These are phyloP conservation scores for Aureobasidium sp. DNA, from an alignment of 2,329 filamentous ascomycete genomes.

Conservation along the genomic window DNA sequence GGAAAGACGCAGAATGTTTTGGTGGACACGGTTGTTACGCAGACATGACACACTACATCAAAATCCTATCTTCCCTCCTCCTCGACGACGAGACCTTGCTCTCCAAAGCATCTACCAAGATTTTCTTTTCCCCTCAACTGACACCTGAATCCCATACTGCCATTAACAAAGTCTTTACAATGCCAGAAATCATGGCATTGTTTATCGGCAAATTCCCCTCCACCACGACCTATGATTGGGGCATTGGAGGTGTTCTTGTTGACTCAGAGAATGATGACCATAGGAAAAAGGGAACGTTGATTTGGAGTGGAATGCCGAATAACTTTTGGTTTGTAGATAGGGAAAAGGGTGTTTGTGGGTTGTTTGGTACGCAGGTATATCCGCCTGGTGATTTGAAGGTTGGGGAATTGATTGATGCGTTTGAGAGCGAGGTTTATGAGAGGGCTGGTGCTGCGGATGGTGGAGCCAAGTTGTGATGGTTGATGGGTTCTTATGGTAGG, in stretches of 20 bases:
- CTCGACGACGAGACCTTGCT: slow-evolving; percentile 57
- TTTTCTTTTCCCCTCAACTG: slow-evolving; percentile 57
- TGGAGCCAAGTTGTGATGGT: neutral
- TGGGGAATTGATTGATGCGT: slow-evolving; percentile 39
- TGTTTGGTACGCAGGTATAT: slow-evolving; percentile 49
- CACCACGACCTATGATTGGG: slow-evolving; percentile 37
- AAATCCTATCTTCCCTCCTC: slow-evolving; percentile 53
- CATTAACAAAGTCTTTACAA: slow-evolving; percentile 33
- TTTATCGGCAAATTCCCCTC: slow-evolving; percentile 38
- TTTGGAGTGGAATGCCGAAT: slow-evolving; percentile 55
- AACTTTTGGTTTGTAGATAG: slow-evolving; percentile 47
- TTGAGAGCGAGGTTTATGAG: slow-evolving; percentile 47
- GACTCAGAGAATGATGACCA: slow-evolving; percentile 40
- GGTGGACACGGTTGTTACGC: slow-evolving; percentile 37
- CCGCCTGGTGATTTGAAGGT: slow-evolving; percentile 45
- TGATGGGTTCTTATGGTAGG: too few relatives aligned
- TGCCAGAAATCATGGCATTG: slow-evolving; percentile 35
- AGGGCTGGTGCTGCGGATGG: neutral
- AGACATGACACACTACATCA: slow-evolving; percentile 47
- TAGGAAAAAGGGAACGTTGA: slow-evolving; percentile 44
- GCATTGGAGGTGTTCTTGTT: slow-evolving; percentile 49
- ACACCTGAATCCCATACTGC: slow-evolving; percentile 28
- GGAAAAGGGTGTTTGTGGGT: slow-evolving; percentile 43
- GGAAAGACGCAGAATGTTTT: slow-evolving; percentile 34
- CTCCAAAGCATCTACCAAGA: slow-evolving; percentile 42